Conservation (phyloP, 2,329 filamentous ascomycete species). For the Aspergillus melleus region DNA sequence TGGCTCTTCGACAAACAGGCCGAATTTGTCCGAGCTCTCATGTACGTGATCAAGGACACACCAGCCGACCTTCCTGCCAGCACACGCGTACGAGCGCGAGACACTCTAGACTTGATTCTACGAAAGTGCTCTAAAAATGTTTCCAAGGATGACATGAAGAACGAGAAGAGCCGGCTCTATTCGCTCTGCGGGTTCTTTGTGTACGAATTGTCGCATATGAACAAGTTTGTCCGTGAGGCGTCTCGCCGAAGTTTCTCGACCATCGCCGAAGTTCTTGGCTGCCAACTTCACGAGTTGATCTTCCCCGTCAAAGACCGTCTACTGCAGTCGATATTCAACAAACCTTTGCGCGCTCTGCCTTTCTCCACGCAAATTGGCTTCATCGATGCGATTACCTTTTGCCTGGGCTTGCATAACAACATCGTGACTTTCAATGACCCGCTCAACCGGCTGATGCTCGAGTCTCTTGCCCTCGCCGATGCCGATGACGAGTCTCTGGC, state of each 20-base stretch:
- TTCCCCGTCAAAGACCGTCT: constrained; percentile 87
- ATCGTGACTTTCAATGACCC: constrained; percentile 92
- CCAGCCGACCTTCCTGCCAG: constrained; percentile 89
- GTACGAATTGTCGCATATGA: constrained; percentile 90
- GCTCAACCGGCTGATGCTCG: constrained; percentile 84
- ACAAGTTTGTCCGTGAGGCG: constrained; percentile 86
- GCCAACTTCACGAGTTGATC: constrained; percentile 83
- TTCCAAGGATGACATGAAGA: constrained; percentile 75
- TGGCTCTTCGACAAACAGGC: constrained; percentile 83
- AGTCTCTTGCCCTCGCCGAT: constrained; percentile 90
- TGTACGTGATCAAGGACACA: constrained; percentile 98
- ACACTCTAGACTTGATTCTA: constrained; percentile 77
- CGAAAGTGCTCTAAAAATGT: constrained; percentile 74
- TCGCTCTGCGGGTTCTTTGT: constrained; percentile 83
- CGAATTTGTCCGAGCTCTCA: constrained; percentile 85
- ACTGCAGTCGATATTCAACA: constrained; percentile 89
- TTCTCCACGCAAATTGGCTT: constrained; percentile 97
- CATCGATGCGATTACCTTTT: constrained; percentile 96
- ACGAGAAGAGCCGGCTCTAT: constrained; percentile 65
- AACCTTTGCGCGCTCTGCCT: constrained; percentile 86
- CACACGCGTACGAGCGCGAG: constrained; percentile 78
- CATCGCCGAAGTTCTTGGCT: constrained; percentile 73
- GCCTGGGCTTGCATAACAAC: constrained; percentile 82
- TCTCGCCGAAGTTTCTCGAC: constrained; percentile 78
- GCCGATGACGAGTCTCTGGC: constrained; percentile 90